These are phyloP conservation scores for Pisolithus thermaeus DNA, from an alignment of 1,284 basidiomycete species.

Conservation along the genomic window DNA sequence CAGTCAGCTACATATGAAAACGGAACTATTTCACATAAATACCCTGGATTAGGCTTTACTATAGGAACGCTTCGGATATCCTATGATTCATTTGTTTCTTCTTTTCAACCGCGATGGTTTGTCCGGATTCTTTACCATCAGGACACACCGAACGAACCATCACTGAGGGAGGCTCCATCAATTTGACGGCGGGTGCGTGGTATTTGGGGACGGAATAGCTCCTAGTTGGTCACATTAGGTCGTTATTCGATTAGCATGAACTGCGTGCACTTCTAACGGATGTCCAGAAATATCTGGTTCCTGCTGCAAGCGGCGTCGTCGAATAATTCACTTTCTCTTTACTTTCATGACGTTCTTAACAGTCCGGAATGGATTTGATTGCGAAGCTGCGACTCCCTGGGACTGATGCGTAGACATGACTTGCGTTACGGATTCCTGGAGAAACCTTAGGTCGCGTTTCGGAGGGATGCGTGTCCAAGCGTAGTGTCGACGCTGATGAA, in stretches of 20 bases:
- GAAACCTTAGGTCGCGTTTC: too few species aligned
- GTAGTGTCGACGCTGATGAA: too few species aligned
- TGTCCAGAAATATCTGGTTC: constrained; percentile 31
- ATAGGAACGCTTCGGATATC: constrained; percentile 52
- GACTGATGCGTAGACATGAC: constrained; percentile 45
- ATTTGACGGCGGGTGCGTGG: not conserved
- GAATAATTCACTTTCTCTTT: not conserved
- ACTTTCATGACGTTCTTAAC: constrained; percentile 6
- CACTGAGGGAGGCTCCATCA: constrained; percentile 38
- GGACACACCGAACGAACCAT: constrained; percentile 47
- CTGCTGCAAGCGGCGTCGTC: constrained; percentile 24
- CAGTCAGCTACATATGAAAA: constrained; percentile 57
- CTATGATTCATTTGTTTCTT: constrained; percentile 39
- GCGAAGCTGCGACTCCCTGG: constrained; percentile 33
- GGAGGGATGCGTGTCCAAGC: too few species aligned
- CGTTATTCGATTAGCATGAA: constrained; percentile 57
- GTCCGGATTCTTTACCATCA: constrained; percentile 30
- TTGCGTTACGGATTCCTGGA: too few species aligned
- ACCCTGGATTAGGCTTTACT: constrained; percentile 60
- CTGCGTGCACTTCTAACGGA: constrained; percentile 44
- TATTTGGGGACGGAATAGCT: constrained; percentile 34
- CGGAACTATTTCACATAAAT: constrained; percentile 49
- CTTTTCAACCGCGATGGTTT: constrained; percentile 33
- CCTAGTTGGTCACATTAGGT: constrained; percentile 50
- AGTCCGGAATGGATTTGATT: constrained; percentile 31